Base-by-base conservation (phyloP, 2,329 filamentous ascomycete species). In the Epicoccum sorghinum region DNA sequence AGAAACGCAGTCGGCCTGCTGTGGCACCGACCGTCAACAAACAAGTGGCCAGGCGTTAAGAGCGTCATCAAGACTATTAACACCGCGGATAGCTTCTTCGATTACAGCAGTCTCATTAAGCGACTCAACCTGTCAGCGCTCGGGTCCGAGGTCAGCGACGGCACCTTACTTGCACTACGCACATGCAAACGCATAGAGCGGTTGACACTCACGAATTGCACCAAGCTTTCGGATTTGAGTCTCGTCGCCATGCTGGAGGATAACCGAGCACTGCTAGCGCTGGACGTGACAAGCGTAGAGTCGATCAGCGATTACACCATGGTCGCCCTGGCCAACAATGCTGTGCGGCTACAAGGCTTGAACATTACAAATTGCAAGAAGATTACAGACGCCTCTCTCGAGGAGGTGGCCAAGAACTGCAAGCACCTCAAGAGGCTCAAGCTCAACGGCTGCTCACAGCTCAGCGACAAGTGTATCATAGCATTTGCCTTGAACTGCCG, bases 11-110 rank as follows among this genome's bases (percentile, higher is more conserved):
- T 98, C 63, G 93, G 95, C 60, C 83, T 96, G 61, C 82, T 99
- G 22, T 99, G 95, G 95, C 93, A 97, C 75, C 85, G 95, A 35
- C 95, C 95, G 1, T 87, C 91, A 25, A 98, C 95, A 78, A 92
- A 89, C 67, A 91, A 87, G 65, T 97, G 91, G 89, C 77, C 82
- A 10, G 92, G 92, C 70, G 86, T 97, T 66, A 81, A 86, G 67
- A 88, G 80, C 62, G 95, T 99, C 62, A 93, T 92, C 69, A 82
- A 83, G 53, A 93, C 93, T 1, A 85, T 97, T 32, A 83, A 85
- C 40, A 82, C 87, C 25, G 78, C 84, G 30, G 78, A 87, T n/a
- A 89, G 90, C 62, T 93, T 90, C 76, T 99, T 97, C 74, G 84
- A 87, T 63, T 99, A 99, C 75, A 85, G 88, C 62, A 89, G 93